Evolutionary conservation across 2,329 filamentous ascomycete species (phyloP).

Genomic region (Aspergillus fischeri): DNA sequence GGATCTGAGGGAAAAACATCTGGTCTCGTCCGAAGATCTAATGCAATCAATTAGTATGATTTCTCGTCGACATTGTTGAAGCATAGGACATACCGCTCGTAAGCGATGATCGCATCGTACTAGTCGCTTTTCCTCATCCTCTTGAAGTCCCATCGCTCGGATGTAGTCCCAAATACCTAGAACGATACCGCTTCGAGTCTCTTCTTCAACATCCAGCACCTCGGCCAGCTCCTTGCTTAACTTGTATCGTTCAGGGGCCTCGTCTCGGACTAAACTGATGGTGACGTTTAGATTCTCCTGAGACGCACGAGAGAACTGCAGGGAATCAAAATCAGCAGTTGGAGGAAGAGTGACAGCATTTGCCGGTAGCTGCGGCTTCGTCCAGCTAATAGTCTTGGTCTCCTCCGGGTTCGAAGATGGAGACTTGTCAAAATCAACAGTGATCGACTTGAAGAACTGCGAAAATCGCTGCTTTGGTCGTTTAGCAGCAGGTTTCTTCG

Average conservation of each 20-base stretch:
- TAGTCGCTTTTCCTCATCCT: constrained; percentile 90
- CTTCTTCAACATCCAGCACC: constrained; percentile 79
- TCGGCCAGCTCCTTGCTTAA: constrained; percentile 76
- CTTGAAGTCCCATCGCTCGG: constrained; percentile 76
- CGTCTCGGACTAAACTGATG: constrained; percentile 79
- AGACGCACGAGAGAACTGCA: constrained; percentile 85
- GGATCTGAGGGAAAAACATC: constrained; percentile 80
- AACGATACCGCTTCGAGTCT: constrained; percentile 80
- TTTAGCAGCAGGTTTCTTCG: constrained; percentile 26
- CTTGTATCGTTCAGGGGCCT: constrained; percentile 78
- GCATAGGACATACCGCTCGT: constrained; percentile 58
- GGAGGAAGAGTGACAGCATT: constrained; percentile 53
- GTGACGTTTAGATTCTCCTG: constrained; percentile 91
- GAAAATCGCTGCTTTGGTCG: constrained; percentile 41
- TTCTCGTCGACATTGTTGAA: neutral
- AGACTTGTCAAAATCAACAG: constrained; percentile 48
- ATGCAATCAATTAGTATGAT: constrained; percentile 1
- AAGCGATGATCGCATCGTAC: constrained; percentile 86
- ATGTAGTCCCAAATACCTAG: constrained; percentile 97
- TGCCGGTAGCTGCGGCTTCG: constrained; percentile 62
- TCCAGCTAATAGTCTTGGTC: constrained; percentile 68
- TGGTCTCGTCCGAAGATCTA: constrained; percentile 71
- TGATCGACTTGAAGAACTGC: constrained; percentile 51
- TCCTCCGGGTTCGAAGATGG: constrained; percentile 40
- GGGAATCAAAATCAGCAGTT: constrained; percentile 77